Base-by-base conservation (phyloP, 2,329 filamentous ascomycete genomes). In the Exophiala sideris region DNA sequence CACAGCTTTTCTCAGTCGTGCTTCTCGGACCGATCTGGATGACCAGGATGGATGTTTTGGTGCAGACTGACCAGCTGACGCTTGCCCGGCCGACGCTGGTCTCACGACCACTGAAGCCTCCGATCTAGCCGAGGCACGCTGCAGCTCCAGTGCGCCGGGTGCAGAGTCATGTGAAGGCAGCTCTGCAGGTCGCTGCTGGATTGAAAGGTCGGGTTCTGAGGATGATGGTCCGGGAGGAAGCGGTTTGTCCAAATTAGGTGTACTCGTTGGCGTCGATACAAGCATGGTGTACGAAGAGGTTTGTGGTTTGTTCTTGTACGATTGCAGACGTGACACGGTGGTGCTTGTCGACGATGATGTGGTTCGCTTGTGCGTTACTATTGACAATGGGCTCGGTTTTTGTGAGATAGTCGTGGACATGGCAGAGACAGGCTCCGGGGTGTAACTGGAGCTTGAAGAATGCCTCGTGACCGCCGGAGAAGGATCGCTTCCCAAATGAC, bases 361-460 rank as follows among this genome's bases (percentile, higher is more conserved):
- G 36, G 10, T 42, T 41, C 5, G 45, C 24, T 35, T 41, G 48
- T 46, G 39, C 29, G 20, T 18, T 44, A 16, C 24, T 39, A 38
- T 42, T 29, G 2, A 38, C 32, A 18, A 39, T 39, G 12, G 45
- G 24, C 44, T 45, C 16, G 21, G 24, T 44, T 38, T 52, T 55
- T 12, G 40, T 33, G 56, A 41, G 6, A 36, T 5, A 29, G 52
- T 42, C 36, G 20, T 53, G 9, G 50, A 48, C 20, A 46, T 9
- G 10, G 51, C 45, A 11, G 54, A 47, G 8, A 47, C 21, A 21
- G 52, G 49, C 18, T 62, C 59, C 24, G 46, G 50, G 9, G 52
- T 54, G 36, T 60, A 58, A 42, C 59, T 62, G 16, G 59, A 60
- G 41, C 52, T 57, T 7, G 59, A 62, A 20, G 59, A 62, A 44